These are phyloP conservation scores for Alloteropsis semialata DNA, from an alignment of 176 grass and related monocot genomes.

Conservation along the genomic window DNA sequence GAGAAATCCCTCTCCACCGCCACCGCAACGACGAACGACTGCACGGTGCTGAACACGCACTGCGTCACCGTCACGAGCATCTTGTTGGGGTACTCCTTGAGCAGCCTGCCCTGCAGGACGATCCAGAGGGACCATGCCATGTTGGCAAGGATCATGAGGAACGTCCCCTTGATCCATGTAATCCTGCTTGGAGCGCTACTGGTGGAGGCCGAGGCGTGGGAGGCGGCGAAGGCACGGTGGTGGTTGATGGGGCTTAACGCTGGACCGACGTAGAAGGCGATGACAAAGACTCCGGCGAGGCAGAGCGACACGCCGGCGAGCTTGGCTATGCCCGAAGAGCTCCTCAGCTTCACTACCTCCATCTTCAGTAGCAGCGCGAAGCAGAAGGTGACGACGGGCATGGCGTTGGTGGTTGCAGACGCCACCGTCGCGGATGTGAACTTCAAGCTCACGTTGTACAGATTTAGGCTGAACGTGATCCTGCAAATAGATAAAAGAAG, in stretches of 20 bases:
- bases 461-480: slow-evolving; percentile 22
- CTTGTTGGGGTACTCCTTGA: slow-evolving; percentile 51
- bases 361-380: slow-evolving; percentile 60
- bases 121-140: slow-evolving; percentile 55
- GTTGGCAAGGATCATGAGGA: slow-evolving; percentile 51
- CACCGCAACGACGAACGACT: slow-evolving; percentile 28
- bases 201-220: neutral
- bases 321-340: slow-evolving; percentile 48
- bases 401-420: neutral
- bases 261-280: slow-evolving; percentile 56
- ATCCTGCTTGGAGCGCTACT: neutral
- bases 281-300: slow-evolving; percentile 40
- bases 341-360: slow-evolving; percentile 51
- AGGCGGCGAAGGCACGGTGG: slow-evolving; percentile 17
- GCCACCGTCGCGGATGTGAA: slow-evolving; percentile 18
- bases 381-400: slow-evolving; percentile 33
- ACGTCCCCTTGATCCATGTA: slow-evolving; percentile 60
- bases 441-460: slow-evolving; percentile 20
- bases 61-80: slow-evolving; percentile 35
- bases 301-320: slow-evolving; percentile 42
- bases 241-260: slow-evolving; percentile 48
- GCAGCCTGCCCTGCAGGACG: slow-evolving; percentile 33
- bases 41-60: slow-evolving; percentile 38
- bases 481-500: neutral
- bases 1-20: slow-evolving; percentile 38